Evolutionary conservation across 1,284 basidiomycete species (phyloP).

Genomic region (Grifola frondosa): DNA sequence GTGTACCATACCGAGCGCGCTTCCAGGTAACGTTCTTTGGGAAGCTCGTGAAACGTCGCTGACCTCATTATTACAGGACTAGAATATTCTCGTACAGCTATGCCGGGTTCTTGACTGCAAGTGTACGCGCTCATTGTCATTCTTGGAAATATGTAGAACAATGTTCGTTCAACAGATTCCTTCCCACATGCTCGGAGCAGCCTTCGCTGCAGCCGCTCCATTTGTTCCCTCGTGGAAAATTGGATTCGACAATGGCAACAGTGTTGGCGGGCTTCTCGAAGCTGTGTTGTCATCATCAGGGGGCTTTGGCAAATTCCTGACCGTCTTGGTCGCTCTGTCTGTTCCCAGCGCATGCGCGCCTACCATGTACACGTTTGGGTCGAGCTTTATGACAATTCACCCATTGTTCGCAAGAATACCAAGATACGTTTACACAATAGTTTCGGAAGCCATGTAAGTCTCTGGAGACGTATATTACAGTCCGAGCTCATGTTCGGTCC

Average conservation of each 20-base stretch:
- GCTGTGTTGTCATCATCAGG: conserved; percentile 45
- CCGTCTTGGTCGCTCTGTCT: conserved; percentile 56
- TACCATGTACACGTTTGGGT: conserved; percentile 77
- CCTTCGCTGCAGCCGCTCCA: conserved; percentile 58
- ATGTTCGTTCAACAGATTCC: conserved; percentile 54
- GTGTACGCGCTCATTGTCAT: conserved; percentile 37
- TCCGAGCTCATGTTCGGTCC: conserved; percentile 1
- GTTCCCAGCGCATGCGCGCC: conserved; percentile 62
- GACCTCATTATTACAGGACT: conserved; percentile 29
- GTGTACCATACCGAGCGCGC: conserved; percentile 52
- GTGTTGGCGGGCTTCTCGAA: conserved; percentile 50
- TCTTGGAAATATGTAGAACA: no score
- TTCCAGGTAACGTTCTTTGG: conserved; percentile 39
- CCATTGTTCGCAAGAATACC: conserved; percentile 60
- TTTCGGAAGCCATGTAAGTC: conserved; percentile 69
- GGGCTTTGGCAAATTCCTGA: conserved; percentile 59
- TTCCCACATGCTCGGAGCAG: conserved; percentile 64
- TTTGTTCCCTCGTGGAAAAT: conserved; percentile 58
- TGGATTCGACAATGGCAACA: conserved; percentile 55
- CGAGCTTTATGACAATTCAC: conserved; percentile 69
- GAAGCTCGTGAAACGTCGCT: no score
- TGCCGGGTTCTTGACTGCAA: conserved; percentile 60
- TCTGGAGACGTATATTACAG: no score
- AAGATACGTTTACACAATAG: conserved; percentile 67
- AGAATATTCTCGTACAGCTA: conserved; percentile 66